Base-by-base conservation (phyloP, 768 basidiomycete genomes). In the Panaeolus cyanescens region DNA sequence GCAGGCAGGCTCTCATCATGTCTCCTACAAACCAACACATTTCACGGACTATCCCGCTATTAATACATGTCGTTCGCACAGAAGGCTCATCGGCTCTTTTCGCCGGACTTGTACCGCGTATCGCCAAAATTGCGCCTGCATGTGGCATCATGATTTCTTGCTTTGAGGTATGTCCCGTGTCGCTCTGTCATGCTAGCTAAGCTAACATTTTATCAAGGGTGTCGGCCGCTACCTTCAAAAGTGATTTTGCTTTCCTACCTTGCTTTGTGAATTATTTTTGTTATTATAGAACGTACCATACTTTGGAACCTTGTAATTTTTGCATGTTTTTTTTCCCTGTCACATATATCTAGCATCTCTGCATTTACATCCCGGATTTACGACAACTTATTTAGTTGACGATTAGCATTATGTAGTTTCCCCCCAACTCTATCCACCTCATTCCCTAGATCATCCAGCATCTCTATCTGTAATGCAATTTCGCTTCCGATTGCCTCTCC, bases 111-210 rank as follows among this genome's bases (percentile, higher is more conserved):
- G 74, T 88, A 7, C 96, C 96, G 55, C 88, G 97, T 36, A 87
- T 96, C 56, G 94, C 88, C 40, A 99, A 99, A 75, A 96, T 97
- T 64, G 94, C 94, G 10, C 97, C 97, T 36, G 97, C 96, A 39
- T 99, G 97, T 74, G 96, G 96, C 22, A 90, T 99, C 65, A 98
- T 99, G 96, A 97, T 98, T 72, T 87, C 92, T 59, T 95, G 90
- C 73, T 99, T 90, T 71, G 96, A 99, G 86, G 95, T 88, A 66
- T 31, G 83, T 75, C 20, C 10, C 34, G 7, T 15, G 1, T 42
- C 22, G 19, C 36, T 57, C 33, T n/a, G 56, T 60, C 3, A 28
- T 10, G 28, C 17, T 6, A 22, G 28, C 6, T 19, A 4, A 37
- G 19, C 12, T n/a, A 7, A 39, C 19, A 20, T 28, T 10, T 15